Base-by-base conservation (phyloP, 495 filamentous ascomycete species). In the Trichoderma virens region DNA sequence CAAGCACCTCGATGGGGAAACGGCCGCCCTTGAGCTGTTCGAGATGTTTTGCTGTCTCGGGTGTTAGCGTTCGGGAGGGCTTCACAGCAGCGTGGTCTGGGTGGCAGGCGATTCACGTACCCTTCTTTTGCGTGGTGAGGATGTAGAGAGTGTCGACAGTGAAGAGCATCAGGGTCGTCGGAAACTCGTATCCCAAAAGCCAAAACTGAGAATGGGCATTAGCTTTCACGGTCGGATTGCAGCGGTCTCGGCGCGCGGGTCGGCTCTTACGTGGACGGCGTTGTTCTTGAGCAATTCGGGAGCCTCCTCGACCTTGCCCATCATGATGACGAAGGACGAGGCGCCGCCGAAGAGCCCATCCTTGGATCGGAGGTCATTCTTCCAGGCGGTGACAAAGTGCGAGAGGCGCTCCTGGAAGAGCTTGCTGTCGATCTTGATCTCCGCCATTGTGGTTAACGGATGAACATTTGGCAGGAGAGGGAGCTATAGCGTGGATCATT, bases 101-200 rank as follows among this genome's bases (percentile, higher is more conserved):
- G 30, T 25, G 54, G 23, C 41, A n/a, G 18, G 31, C n/a, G 45
- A 5, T 59, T 28, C 20, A 56, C 74, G 65, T 71, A 94, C 93
- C 92, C 86, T 99, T 99, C 78, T 99, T 99, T 23, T 90, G 87
- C 13, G 94, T 98, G 2, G 95, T 98, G 63, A 98, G 87, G 61
- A 97, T 86, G 73, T 92, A 93, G 66, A 98, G 78, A 62, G 84
- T 82, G 62, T 98, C 95, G 61, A 86, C 84, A 11, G 95, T 97
- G 69, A 98, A 83, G 54, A 99, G 81, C 75, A 99, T 88, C 45
- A 98, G 81, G 0, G 94, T 98, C 16, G 94, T 91, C 51, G 94
- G 94, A 70, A 99, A 99, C 72, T 99, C 94, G 81, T 98, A 99
- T 67, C 94, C 94, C 65, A 99, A 84, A 60, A 99, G 82, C 94